Evolutionary conservation across 1,284 basidiomycete genomes (phyloP), one percentile per base, ranked within the genome.

Genomic region (Tilletia indica): DNA sequence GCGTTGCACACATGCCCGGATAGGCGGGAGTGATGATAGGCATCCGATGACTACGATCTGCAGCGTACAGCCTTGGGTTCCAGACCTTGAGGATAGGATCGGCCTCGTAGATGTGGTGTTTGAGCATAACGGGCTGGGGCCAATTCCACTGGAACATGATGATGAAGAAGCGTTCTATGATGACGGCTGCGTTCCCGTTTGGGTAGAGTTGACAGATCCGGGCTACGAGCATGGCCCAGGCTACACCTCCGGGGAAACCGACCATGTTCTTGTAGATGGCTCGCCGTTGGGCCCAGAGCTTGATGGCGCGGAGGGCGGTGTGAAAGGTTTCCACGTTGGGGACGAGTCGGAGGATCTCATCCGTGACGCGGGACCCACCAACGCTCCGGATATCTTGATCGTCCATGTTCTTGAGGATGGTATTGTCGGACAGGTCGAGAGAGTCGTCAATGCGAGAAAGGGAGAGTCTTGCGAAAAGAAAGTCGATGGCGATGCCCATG

Each of bases 11-110:
- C 96, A 99, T 99, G n/a, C 95, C 92, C 51, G 97, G 97, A 86
- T 98, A 99, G 31, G 97, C 95, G 4, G 97, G 97, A 0, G 97
- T 99, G 81, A 99, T 99, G 83, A 99, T 98, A n/a, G 97, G 97
- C 97, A 99, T 99, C 73, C 94, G 89, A 86, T 99, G 97, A 47
- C 92, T 89, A 74, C 93, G 89, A 85, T 99, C 97, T 74, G 90
- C 89, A 1, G 94, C 93, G 85, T 98, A 98, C 69, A 98, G 86
- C 92, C 92, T 94, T 0, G 97, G 97, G 85, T 99, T 99, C 97
- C 97, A 99, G 4, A 99, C 94, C 76, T 93, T 89, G 73, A 97
- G 93, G 79, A 92, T 92, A 79, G 97, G 85, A 0, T 94, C 94
- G 0, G 95, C 95, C 76, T 96, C 92, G 84, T 97, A 95, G 72